Evolutionary conservation across 2,329 filamentous ascomycete genomes (phyloP), one percentile per base, ranked within the genome.

Genomic region (Colletotrichum simmondsii): DNA sequence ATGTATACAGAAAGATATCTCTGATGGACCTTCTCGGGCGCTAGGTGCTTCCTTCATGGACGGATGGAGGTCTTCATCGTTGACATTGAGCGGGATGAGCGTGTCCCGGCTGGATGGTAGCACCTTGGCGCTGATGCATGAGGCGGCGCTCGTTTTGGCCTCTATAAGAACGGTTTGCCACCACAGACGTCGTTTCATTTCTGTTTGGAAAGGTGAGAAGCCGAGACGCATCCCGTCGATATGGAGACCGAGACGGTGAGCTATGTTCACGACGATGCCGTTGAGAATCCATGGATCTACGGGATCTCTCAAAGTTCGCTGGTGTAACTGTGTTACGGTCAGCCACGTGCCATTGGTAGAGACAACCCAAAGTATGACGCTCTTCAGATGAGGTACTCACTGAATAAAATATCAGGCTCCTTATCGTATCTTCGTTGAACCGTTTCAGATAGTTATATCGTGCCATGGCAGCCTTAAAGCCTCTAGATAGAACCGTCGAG

Each of bases 161-260:
- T 66, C 63, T 10, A 66, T 22, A 2, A 66, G 35, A 1, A 66
- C 63, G 6, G 59, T 66, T 10, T 66, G 63, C 63, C 63, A 66
- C 63, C 63, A 66, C 4, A 66, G 63, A n/a, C 63, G 63, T 12
- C 63, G 63, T 32, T 32, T 53, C 52, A 66, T 66, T 54, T 60
- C 63, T 6, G 28, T 28, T 32, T 66, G 30, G 2, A 66, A 66
- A 2, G n/a, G 52, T 1, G 32, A 24, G 3, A 66, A 54, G 12
- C 24, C 19, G 4, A 42, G 16, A 4, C 42, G 49, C 11, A 54
- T 49, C 1, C 68, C 68, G 68, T 93, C 91, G 7, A 88, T 86
- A 72, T 92, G 90, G 59, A 93, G 84, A 1, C 91, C 91, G 85
- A 93, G 91, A 76, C 91, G 91, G 77, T 92, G 89, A 1, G 90